Evolutionary conservation across 768 basidiomycete genomes (phyloP).

Genomic region (Mycena filopes): DNA sequence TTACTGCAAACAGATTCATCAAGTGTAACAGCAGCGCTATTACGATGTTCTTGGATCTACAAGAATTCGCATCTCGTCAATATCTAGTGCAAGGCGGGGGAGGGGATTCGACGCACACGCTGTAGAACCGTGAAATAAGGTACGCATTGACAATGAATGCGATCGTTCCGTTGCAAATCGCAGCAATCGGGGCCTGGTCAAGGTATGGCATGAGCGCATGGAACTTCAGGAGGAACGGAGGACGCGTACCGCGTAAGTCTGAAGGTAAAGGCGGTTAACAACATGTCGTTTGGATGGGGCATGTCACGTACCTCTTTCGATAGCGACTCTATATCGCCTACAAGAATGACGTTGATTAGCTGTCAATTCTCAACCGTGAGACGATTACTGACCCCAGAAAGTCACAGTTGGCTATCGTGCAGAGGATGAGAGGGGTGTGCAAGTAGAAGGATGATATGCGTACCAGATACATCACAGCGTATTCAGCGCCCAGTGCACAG

Average conservation of each 20-base stretch:
- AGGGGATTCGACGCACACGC: background rate
- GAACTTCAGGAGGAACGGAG: background rate
- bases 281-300: background rate
- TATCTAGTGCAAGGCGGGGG: too few relatives aligned
- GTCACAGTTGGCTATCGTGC: too few relatives aligned
- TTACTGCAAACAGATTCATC: background rate
- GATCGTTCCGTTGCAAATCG: background rate
- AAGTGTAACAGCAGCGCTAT: background rate
- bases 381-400: too few relatives aligned
- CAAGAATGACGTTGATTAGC: background rate
- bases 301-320: background rate
- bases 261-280: background rate
- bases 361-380: too few relatives aligned
- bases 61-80: background rate
- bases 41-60: slow-evolving; percentile 7
- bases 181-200: background rate
- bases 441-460: too few relatives aligned
- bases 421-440: too few relatives aligned
- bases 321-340: background rate
- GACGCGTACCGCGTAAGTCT: background rate
- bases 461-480: too few relatives aligned
- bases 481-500: too few relatives aligned
- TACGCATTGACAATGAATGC: slow-evolving; percentile 1
- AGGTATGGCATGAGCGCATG: background rate
- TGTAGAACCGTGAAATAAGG: slow-evolving; percentile 12